phyloP scores from a whole-genome alignment of 2,329 filamentous ascomycete genomes.

The Didymella sp. region DNA sequence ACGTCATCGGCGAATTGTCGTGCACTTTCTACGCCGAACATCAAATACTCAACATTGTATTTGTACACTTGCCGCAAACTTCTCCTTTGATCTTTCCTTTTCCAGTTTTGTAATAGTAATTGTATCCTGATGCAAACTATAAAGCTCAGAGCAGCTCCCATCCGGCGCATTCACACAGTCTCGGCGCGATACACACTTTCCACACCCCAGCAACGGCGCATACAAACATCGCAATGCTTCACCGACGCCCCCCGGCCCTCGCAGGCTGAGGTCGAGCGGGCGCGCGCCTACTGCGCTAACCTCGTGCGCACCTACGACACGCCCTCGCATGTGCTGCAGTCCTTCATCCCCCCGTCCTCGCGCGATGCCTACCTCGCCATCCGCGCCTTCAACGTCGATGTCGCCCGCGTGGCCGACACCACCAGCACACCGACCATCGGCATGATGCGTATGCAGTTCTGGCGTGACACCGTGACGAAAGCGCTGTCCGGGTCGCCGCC shows the following conservation, averaged over 20 bases:
- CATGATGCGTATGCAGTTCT: conserved; percentile 91
- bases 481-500: conserved; percentile 80
- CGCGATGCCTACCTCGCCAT: conserved; percentile 88
- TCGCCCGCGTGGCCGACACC: conserved; percentile 86
- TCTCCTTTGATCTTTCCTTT: neutral
- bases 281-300: conserved; percentile 65
- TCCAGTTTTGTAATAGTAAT: neutral
- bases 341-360: conserved; percentile 78
- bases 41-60: neutral
- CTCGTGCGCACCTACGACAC: conserved; percentile 83
- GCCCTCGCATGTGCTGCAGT: conserved; percentile 83
- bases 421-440: conserved; percentile 89
- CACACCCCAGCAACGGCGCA: conserved; percentile 23
- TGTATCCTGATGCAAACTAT: conserved; percentile 32
- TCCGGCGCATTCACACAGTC: conserved; percentile 23
- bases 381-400: conserved; percentile 89
- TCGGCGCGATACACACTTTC: conserved; percentile 8
- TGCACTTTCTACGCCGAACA: conserved; percentile 21
- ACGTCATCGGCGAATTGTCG: conserved; percentile 34
- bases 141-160: conserved; percentile 28
- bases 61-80: neutral
- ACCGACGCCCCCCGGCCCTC: conserved; percentile 36
- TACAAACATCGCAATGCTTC: conserved; percentile 34
- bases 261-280: conserved; percentile 60
- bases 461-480: conserved; percentile 82